phyloP scores from a whole-genome alignment of 768 basidiomycete species.

The Rhodotorula toruloides region DNA sequence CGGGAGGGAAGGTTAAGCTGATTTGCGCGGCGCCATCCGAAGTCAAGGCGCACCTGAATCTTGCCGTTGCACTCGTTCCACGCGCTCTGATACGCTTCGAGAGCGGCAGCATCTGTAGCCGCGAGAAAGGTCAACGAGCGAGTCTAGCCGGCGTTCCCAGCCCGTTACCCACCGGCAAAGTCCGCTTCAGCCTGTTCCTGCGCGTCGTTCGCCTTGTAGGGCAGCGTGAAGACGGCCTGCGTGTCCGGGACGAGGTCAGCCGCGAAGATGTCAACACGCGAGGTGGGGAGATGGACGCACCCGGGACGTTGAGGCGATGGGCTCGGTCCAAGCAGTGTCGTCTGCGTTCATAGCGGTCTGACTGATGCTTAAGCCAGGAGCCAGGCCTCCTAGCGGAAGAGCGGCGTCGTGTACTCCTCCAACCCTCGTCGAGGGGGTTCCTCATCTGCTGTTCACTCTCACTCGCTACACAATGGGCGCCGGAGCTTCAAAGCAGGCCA shows the following conservation, averaged over 20 bases:
- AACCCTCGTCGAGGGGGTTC: too few relatives aligned
- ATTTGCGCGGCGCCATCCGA: fast-evolving
- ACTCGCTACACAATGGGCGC: constrained; percentile 17
- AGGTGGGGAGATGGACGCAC: constrained; percentile 11
- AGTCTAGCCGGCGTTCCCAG: not conserved
- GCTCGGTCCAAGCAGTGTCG: constrained; percentile 11
- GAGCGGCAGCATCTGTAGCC: not conserved
- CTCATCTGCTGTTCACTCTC: not conserved
- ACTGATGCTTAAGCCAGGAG: too few relatives aligned
- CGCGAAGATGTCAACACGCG: not conserved
- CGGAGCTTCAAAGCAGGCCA: constrained; percentile 25
- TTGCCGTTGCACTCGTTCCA: constrained; percentile 5
- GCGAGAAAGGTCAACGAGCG: not conserved
- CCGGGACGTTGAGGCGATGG: constrained; percentile 26
- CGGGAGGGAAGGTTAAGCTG: not conserved
- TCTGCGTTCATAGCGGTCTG: not conserved
- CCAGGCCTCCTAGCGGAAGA: too few relatives aligned
- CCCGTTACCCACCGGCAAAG: not conserved
- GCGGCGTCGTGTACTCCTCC: too few relatives aligned
- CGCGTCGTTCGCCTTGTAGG: constrained; percentile 5
- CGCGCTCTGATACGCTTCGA: constrained; percentile 15
- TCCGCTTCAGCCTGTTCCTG: not conserved
- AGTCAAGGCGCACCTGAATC: constrained; percentile 10
- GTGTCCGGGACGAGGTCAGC: not conserved
- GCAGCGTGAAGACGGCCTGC: constrained; percentile 31